Evolutionary conservation across 305 asterid genomes (phyloP).

Genomic region (Rubia peregrina): DNA sequence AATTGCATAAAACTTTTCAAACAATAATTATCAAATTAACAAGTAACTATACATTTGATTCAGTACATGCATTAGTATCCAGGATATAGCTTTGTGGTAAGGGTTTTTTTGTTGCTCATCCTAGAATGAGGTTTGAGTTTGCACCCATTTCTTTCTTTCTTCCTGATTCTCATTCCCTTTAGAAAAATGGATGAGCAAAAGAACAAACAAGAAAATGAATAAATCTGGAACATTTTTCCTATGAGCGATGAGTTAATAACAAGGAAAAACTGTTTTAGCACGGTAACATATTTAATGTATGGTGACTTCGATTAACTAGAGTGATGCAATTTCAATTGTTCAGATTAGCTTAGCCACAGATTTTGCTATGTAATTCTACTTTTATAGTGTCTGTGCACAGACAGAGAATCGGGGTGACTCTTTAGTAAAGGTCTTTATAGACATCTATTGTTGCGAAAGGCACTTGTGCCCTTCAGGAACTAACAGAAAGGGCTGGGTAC

Average conservation of each 20-base stretch:
- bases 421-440: not conserved
- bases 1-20: not conserved
- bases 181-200: not conserved
- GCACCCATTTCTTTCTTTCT: not conserved
- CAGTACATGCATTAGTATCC: not conserved
- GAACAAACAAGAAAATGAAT: not conserved
- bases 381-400: not conserved
- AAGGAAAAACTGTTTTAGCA: not conserved
- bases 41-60: slow-evolving; percentile 1
- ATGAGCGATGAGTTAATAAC: not conserved
- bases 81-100: slow-evolving; percentile 1
- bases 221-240: not conserved
- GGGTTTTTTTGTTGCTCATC: not conserved
- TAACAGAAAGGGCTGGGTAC: not conserved
- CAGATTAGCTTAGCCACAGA: not conserved
- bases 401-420: not conserved
- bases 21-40: not conserved
- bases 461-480: not conserved
- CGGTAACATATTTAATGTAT: not conserved
- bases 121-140: slow-evolving; percentile 1
- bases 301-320: not conserved
- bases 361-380: no score
- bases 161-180: not conserved
- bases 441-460: not conserved
- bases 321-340: not conserved